Conservation (phyloP, 495 filamentous ascomycete species). For the Venustampulla echinocandica region DNA sequence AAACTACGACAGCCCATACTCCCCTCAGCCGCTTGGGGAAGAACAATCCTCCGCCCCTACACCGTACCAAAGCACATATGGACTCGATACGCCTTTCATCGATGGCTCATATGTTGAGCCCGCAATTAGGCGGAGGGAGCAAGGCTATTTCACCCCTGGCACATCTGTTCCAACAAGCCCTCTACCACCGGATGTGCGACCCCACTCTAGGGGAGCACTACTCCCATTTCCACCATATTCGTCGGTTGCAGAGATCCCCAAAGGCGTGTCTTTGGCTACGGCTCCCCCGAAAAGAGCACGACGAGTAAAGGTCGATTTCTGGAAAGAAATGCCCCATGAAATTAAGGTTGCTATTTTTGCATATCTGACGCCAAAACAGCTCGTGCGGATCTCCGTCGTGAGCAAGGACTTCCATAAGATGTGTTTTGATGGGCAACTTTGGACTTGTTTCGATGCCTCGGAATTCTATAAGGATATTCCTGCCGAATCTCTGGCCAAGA, state of each 20-base stretch:
- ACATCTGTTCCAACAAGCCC: constrained; percentile 37
- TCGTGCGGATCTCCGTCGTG: constrained; percentile 73
- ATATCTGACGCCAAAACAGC: constrained; percentile 69
- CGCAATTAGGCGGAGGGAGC: constrained; percentile 22
- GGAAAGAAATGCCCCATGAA: constrained; percentile 73
- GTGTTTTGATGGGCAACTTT: constrained; percentile 94
- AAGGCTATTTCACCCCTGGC: constrained; percentile 23
- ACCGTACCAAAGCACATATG: constrained; percentile 40
- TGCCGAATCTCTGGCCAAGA: constrained; percentile 70
- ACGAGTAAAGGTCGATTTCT: constrained; percentile 57
- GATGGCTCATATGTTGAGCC: constrained; percentile 12
- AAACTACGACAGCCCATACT: constrained; percentile 43
- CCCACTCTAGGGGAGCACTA: constrained; percentile 33
- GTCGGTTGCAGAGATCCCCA: constrained; percentile 22
- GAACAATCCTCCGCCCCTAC: constrained; percentile 55
- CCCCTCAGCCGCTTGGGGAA: constrained; percentile 52
- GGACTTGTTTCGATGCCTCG: constrained; percentile 74
- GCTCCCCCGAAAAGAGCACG: constrained; percentile 24
- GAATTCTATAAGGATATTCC: constrained; percentile 84
- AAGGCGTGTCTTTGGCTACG: constrained; percentile 35
- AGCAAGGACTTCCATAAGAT: constrained; percentile 72
- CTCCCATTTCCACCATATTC: constrained; percentile 13
- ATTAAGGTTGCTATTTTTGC: constrained; percentile 69
- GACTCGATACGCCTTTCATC: constrained; percentile 17
- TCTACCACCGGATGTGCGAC: constrained; percentile 57